Percentiles rank a stretch among this genome's conserved stretches.
phyloP scores from a whole-genome alignment of 768 basidiomycete species.

The Cytidiella melzeri region DNA sequence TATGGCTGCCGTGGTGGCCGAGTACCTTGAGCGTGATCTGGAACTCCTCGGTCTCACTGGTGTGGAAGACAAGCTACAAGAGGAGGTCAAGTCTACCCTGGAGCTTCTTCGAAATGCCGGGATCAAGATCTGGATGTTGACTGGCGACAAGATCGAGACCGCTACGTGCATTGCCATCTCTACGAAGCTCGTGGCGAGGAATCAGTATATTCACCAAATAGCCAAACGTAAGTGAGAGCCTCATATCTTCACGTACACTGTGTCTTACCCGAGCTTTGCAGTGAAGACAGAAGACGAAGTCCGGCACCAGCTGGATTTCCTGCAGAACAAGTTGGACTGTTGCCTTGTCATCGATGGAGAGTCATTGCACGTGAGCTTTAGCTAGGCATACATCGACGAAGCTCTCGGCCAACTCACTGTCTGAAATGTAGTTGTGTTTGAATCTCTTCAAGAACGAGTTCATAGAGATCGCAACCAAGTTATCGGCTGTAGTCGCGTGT shows the following conservation, averaged over 20 bases:
- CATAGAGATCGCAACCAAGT: conserved; percentile 91
- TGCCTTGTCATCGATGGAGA: conserved; percentile 98
- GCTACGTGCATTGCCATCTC: conserved; percentile 98
- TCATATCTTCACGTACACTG: conserved; percentile 1
- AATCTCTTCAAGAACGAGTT: conserved; percentile 91
- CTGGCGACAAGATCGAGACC: conserved; percentile 98
- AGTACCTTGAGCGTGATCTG: conserved; percentile 80
- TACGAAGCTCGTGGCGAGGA: conserved; percentile 90
- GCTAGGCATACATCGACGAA: background rate
- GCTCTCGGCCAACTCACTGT: background rate
- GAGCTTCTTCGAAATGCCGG: conserved; percentile 93
- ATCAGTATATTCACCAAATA: conserved; percentile 97
- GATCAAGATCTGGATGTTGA: conserved; percentile 99
- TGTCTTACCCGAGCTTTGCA: conserved; percentile 27
- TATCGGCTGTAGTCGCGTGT: conserved; percentile 95
- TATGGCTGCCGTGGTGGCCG: conserved; percentile 66
- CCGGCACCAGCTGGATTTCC: conserved; percentile 84
- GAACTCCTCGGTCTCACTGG: conserved; percentile 93
- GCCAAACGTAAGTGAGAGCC: conserved; percentile 64
- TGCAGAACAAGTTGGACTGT: conserved; percentile 92
- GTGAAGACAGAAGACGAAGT: conserved; percentile 83
- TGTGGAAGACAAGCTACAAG: conserved; percentile 98
- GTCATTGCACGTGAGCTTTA: conserved; percentile 68
- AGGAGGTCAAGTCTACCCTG: conserved; percentile 90
- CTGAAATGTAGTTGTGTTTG: conserved; percentile 83